phyloP scores from a whole-genome alignment of 345 rosid genomes.

The Clarkia xantiana region DNA sequence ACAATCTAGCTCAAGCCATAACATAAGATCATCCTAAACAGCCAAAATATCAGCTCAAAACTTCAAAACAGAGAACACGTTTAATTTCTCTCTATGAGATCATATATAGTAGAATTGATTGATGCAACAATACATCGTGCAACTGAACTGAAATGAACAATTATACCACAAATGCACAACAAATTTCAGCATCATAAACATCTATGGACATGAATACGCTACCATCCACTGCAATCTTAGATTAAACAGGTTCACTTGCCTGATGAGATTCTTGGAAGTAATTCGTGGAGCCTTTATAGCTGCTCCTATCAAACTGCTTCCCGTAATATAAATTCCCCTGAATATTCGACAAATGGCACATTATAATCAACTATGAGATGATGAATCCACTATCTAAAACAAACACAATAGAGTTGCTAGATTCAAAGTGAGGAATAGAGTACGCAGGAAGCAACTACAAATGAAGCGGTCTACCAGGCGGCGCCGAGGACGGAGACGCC shows the following conservation, averaged over 20 bases:
- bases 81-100: no score
- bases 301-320: conserved; percentile 98
- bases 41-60: no score
- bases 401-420: background rate
- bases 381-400: no score
- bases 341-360: background rate
- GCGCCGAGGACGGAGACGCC: conserved; percentile 99
- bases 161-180: background rate
- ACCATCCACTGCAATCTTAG: background rate
- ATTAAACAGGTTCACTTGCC: conserved; percentile 19
- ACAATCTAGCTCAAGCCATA: no score
- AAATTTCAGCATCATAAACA: background rate
- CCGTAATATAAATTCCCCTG: conserved; percentile 96
- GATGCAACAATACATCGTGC: no score
- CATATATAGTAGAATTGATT: no score
- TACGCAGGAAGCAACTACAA: background rate
- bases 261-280: conserved; percentile 92
- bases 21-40: no score
- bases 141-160: no score
- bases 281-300: conserved; percentile 97
- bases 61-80: no score
- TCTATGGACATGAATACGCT: background rate
- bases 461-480: conserved; percentile 49
- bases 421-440: background rate
- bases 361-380: background rate